Evolutionary conservation across 2,329 filamentous ascomycete genomes (phyloP), one percentile per base, ranked within the genome.

Genomic region (Mariannaea elegans): DNA sequence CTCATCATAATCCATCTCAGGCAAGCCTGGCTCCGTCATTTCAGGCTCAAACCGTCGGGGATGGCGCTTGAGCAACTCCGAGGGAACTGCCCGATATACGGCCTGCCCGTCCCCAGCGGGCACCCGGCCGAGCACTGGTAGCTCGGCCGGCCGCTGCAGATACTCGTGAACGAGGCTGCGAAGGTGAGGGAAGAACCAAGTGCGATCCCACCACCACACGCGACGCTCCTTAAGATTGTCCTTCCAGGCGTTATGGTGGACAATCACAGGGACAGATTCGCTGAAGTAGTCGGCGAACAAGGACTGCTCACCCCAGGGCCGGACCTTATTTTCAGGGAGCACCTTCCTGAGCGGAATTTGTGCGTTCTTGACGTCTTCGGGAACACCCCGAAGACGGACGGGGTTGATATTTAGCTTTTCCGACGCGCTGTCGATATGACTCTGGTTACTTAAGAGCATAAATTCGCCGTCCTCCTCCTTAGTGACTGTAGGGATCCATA

Each of bases 161-260:
- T 59, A 59, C 1, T 21, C n/a, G 3, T 47, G 18, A 4, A 62
- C 4, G 0, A 66, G 59, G 1, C 57, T 27, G 1, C 65, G 56
- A 0, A 68, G 56, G 7, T 68, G 52, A 0, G 65, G 65, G 7
- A 68, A 70, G 42, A 52, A 68, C 68, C 65, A 70, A 1, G 61
- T 70, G 7, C 45, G 44, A 29, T 65, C 44, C 65, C 66, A 66
- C 66, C 63, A 68, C 10, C 52, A 47, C 7, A 36, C 41, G 3
- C 63, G 49, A 1, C 66, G 60, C 2, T 51, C 49, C 49, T 69
- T 63, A 0, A 50, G 44, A 3, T 62, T 61, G 2, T 56, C 62
- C 0, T 48, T 56, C n/a, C 63, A 59, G 0, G 66, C 66, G 6
- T 71, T 71, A 52, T 71, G 65, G 10, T 71, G 68, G 0, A 71